phyloP scores from a whole-genome alignment of 345 rosid species.

The Orychophragmus violaceus region DNA sequence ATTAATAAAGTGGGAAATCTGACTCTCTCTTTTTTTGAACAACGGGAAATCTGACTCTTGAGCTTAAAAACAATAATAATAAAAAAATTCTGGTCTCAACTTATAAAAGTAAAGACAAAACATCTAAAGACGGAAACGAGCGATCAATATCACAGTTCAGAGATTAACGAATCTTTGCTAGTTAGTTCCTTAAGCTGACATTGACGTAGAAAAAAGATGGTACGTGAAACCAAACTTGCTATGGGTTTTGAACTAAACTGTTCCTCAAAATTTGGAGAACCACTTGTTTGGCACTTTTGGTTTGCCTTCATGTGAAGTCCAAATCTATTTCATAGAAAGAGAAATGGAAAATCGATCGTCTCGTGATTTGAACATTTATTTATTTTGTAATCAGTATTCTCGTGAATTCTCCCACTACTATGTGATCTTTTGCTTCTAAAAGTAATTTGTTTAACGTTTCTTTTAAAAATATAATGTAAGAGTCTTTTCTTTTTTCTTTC shows the following conservation, averaged over 20 bases:
- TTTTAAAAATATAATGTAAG: background rate
- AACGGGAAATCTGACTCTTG: background rate
- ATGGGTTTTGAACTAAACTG: background rate
- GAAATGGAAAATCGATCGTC: background rate
- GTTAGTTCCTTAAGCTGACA: background rate
- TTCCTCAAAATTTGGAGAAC: constrained; percentile 23
- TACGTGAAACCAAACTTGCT: constrained; percentile 10
- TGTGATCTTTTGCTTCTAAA: constrained; percentile 7
- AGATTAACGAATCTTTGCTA: constrained; percentile 3
- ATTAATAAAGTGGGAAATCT: background rate
- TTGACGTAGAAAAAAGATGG: background rate
- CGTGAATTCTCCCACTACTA: constrained; percentile 23
- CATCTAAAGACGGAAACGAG: background rate
- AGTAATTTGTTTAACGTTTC: background rate
- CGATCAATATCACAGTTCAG: constrained; percentile 1
- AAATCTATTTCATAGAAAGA: constrained; percentile 25
- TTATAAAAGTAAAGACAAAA: background rate
- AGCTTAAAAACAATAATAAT: background rate
- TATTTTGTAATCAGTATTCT: constrained; percentile 6
- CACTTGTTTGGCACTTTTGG: constrained; percentile 22
- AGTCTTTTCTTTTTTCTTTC: background rate
- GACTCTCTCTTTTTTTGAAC: background rate
- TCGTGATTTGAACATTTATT: constrained; percentile 12
- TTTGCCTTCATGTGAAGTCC: constrained; percentile 22
- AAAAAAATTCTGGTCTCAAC: background rate